A percentile compares a stretch with the other conserved stretches of the same genome.
These are phyloP conservation scores for Alternaria sp. DNA, from an alignment of 2,329 filamentous ascomycete genomes.

Conservation along the genomic window DNA sequence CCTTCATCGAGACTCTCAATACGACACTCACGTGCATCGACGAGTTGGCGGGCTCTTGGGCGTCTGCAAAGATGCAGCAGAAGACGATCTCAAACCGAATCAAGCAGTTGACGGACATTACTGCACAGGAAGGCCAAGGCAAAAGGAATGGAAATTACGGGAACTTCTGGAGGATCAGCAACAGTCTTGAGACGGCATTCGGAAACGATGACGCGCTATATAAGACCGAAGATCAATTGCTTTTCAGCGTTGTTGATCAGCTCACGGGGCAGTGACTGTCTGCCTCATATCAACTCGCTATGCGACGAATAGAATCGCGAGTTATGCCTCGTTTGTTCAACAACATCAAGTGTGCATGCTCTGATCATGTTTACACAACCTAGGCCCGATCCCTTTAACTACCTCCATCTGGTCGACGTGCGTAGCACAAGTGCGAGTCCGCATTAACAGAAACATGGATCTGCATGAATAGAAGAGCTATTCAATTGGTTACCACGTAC, in stretches of 20 bases:
- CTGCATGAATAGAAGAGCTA: neutral
- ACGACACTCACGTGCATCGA: constrained; percentile 64
- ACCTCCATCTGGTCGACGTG: neutral
- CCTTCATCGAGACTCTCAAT: constrained; percentile 64
- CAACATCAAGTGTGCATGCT: constrained; percentile 2
- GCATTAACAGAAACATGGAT: neutral
- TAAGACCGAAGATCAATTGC: constrained; percentile 40
- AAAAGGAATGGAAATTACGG: constrained; percentile 40
- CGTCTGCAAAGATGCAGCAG: constrained; percentile 62
- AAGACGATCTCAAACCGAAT: constrained; percentile 60
- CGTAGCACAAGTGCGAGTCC: neutral
- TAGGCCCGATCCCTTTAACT: neutral
- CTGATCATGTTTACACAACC: constrained; percentile 6
- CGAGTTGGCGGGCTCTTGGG: constrained; percentile 67
- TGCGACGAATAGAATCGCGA: constrained; percentile 1
- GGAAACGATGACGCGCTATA: constrained; percentile 58
- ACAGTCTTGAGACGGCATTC: constrained; percentile 54
- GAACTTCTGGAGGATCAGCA: constrained; percentile 49
- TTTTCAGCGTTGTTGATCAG: constrained; percentile 42
- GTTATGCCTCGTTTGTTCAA: neutral
- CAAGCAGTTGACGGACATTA: constrained; percentile 55
- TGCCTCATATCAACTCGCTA: neutral
- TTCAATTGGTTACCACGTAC: neutral
- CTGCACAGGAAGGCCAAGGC: constrained; percentile 48
- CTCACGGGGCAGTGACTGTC: constrained; percentile 29